Base-by-base conservation (phyloP, 2,329 filamentous ascomycete genomes). In the Pestalotiopsis sp. region DNA sequence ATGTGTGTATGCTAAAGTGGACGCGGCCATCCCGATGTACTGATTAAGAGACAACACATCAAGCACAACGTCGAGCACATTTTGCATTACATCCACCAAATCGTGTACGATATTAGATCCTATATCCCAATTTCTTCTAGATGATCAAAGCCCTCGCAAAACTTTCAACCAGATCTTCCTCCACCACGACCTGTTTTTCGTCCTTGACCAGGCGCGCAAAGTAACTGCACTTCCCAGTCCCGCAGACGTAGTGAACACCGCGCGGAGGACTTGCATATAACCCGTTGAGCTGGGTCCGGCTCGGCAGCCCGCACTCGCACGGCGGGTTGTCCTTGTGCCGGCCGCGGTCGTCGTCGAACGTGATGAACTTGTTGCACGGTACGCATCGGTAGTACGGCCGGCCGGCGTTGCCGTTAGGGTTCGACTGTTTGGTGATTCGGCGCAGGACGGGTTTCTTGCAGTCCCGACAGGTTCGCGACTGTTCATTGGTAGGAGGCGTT, bases 341-440 rank as follows among this genome's bases (percentile, higher is more conserved):
- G 39, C 61, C 61, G 9, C 61, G 61, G 4, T 64, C 14, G 12
- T 64, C 41, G 20, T 27, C 61, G 20, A 64, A 64, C 17, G 61
- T 13, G 39, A 64, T 52, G 20, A 64, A 64, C 39, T 49, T 64
- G 23, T 20, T 25, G 41, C 61, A 64, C 4, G 61, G 17, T 12
- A 20, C 39, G 61, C 61, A 64, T 1, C 9, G 25, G 39, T 64
- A 64, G 38, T 64, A 64, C 17, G 61, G 61, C 20, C 61, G 41
- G 39, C 61, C 61, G 14, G 61, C 61, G 25, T 64, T 64, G 61
- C 61, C 61, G 36, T 64, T 64, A n/a, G 12, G 38, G 39, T 64
- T 64, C 7, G n/a, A 17, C 1, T 7, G 20, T 11, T 39, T 64
- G 38, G 61, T 64, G 38, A 64, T 64, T 1, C 61, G 61, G 11